Evolutionary conservation across 495 filamentous ascomycete species (phyloP), one percentile per base, ranked within the genome.

Genomic region (Aspergillus sclerotioniger): DNA sequence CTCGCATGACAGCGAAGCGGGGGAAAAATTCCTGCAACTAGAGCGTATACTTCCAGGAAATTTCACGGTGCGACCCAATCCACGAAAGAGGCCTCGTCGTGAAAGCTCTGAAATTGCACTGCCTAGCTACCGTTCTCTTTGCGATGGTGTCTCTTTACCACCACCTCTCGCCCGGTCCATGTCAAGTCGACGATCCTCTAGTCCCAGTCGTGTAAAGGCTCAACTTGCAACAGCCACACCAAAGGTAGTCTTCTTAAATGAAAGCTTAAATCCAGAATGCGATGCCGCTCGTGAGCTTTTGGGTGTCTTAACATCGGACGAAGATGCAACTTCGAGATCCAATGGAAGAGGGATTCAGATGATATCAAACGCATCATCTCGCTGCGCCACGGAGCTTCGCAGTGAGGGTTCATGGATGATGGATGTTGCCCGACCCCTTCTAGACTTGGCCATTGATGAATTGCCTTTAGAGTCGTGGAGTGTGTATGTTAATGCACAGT

Each of bases 401-500:
- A 60, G 53, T 20, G 53, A 52, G 19, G 28, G 44, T 5, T 60
- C 58, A 9, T 60, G 58, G 58, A 8, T 60, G 6, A 60, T 56
- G 19, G 53, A 56, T 3, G 47, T 52, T 12, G 41, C 20, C 15
- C 53, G 46, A 8, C 58, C 58, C 2, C 8, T 56, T 13, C 37
- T 60, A 15, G 9, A 37, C 2, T 17, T 46, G 17, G 58, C 53
- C 6, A 56, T 60, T 43, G 46, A 20, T 6, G 46, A 21, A 1
- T 25, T 44, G 6, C 35, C 45, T 0, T 17, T 60, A 25, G 58
- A 60, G 31, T 56, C 25, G 17, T 60, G 58, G 58, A 52, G 53
- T 29, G 58, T 60, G 53, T 60, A 60, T 39, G 46, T 55, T 17
- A n/a, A 9, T 28, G 9, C 9, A 35, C 49, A 21, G 32, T 0